Conservation (phyloP, 169 alveolate species). For the Eimeria maxima region DNA sequence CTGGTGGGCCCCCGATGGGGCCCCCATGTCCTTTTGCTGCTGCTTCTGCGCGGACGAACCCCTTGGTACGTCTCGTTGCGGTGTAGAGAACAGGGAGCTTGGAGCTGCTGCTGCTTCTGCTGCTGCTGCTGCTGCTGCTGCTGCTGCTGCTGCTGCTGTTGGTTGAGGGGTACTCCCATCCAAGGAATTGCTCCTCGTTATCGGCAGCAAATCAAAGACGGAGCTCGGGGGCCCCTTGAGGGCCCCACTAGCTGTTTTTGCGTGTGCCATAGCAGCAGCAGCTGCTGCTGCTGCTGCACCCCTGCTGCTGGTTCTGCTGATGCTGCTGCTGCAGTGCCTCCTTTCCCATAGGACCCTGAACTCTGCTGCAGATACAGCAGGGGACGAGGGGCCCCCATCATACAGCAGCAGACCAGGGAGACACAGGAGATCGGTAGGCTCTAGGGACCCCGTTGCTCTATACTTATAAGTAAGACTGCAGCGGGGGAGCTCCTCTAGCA, state of each 20-base stretch:
- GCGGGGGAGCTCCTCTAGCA: slow-evolving; percentile 74
- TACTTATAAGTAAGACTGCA: slow-evolving; percentile 44
- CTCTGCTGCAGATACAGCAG: slow-evolving; percentile 57
- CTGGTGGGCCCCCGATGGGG: slow-evolving; percentile 31
- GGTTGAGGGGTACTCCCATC: background rate
- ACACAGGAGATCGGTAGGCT: slow-evolving; percentile 32
- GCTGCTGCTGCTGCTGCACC: background rate
- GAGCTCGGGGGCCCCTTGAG: slow-evolving; percentile 56
- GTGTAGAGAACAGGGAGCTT: slow-evolving; percentile 7
- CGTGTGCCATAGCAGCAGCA: background rate
- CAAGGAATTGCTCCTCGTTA: background rate
- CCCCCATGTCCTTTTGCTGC: slow-evolving; percentile 17
- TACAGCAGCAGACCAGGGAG: slow-evolving; percentile 45
- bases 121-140: slow-evolving; percentile 42
- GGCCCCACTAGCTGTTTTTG: slow-evolving; percentile 31
- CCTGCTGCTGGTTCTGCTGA: background rate
- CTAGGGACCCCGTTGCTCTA: slow-evolving; percentile 46
- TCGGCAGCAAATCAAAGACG: background rate
- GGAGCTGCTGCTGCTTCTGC: slow-evolving; percentile 8
- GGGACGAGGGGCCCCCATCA: slow-evolving; percentile 79
- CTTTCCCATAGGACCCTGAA: slow-evolving; percentile 74
- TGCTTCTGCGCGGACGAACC: background rate
- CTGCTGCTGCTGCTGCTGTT: slow-evolving; percentile 50
- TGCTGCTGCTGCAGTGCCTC: slow-evolving; percentile 62
- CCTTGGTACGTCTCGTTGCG: background rate